Conservation (phyloP, 2,329 filamentous ascomycete species). For the Microthyrium microscopicum region DNA sequence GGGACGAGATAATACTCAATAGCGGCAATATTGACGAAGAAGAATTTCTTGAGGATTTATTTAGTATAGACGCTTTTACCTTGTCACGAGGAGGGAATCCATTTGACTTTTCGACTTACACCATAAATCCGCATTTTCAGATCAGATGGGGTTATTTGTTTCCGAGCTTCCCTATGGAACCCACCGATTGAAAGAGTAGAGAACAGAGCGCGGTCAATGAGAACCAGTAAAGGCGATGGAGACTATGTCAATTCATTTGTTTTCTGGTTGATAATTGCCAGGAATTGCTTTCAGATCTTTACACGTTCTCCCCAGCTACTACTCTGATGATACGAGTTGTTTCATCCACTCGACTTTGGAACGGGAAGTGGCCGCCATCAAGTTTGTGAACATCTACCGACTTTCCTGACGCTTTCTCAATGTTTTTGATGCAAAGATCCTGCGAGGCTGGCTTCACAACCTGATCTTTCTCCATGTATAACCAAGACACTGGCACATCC, state of each 20-base stretch:
- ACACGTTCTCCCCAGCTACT: not conserved
- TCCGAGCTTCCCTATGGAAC: slow-evolving; percentile 1
- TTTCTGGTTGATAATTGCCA: no score
- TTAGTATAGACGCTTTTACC: not conserved
- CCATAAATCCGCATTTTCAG: not conserved
- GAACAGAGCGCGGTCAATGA: no score
- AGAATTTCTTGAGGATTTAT: slow-evolving; percentile 2
- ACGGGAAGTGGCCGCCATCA: slow-evolving; percentile 17
- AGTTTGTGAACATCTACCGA: slow-evolving; percentile 24
- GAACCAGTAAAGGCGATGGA: no score
- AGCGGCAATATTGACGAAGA: slow-evolving; percentile 3
- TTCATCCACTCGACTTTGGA: not conserved
- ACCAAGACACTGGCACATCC: slow-evolving; percentile 24
- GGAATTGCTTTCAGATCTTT: not conserved
- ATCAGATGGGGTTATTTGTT: slow-evolving; percentile 1
- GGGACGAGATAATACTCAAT: slow-evolving; percentile 2
- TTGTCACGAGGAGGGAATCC: not conserved
- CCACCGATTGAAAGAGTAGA: no score
- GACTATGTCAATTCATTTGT: no score
- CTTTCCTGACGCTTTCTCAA: slow-evolving; percentile 20
- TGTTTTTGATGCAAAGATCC: slow-evolving; percentile 17
- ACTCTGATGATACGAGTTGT: no score
- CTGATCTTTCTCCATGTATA: slow-evolving; percentile 22
- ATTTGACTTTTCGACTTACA: not conserved
- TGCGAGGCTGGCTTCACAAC: slow-evolving; percentile 19